Evolutionary conservation across 441 rosid genomes (phyloP), one percentile per base, ranked within the genome.

Genomic region (Arabidopsis hybrid): DNA sequence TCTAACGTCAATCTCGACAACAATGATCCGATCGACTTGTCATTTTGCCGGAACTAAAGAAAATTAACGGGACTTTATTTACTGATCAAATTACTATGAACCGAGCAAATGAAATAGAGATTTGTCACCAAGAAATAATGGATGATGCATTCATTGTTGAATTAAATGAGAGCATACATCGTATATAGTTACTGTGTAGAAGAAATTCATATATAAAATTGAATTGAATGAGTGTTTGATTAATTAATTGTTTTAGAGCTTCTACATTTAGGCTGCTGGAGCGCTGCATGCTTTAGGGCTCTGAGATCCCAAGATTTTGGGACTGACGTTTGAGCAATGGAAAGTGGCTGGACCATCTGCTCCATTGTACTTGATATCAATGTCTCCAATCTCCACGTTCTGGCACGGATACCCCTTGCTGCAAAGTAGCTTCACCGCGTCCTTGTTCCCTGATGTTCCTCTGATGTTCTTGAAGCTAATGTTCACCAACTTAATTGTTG

Each of bases 271-370:
- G 56, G n/a, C 34, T 17, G 59, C 18, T 5, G 17, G 73, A 26
- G 36, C 11, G 6, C 74, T 45, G 59, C 87, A 84, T 0, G 82
- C 55, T 6, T 65, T 12, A 0, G 85, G 85, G 70, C 8, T 75
- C 43, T 69, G 78, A 60, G 17, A 35, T 31, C 85, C 84, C 1
- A 13, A 4, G 21, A 77, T 38, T 26, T 10, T 67, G 3, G 85
- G 87, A 2, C 18, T 46, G 1, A 82, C 76, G 64, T 80, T 78
- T 1, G 45, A 6, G 52, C 85, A 84, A 38, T 52, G 29, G 35
- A 64, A 73, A 3, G 71, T 56, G 1, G 77, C 42, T 56, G 77
- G 77, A 45, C 77, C 77, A 29, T 73, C 77, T 1, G 77, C 71
- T 73, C 71, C 77, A 11, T 1, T 64, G 26, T 73, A 73, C 21